These are phyloP conservation scores for Inosperma sp. DNA, from an alignment of 768 basidiomycete species.

Conservation along the genomic window DNA sequence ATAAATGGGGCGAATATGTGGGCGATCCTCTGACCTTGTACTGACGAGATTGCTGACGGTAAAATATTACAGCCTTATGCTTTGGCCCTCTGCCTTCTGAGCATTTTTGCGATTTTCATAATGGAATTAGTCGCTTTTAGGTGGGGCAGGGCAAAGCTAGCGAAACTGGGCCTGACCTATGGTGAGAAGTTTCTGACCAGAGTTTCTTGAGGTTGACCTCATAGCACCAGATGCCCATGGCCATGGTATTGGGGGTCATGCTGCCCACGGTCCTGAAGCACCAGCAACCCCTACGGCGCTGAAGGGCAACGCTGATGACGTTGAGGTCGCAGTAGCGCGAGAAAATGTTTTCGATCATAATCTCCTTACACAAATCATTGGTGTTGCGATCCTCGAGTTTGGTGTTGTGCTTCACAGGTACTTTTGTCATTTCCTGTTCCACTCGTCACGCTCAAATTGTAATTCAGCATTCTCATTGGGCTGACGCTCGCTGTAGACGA, in stretches of 20 bases:
- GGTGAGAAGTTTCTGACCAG: conserved; percentile 37
- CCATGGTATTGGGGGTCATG: conserved; percentile 53
- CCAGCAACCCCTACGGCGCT: conserved; percentile 11
- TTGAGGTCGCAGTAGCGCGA: conserved; percentile 28
- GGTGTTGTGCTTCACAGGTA: conserved; percentile 85
- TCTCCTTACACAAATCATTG: conserved; percentile 68
- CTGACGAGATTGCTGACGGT: not conserved
- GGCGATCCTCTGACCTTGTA: not conserved
- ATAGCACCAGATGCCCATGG: conserved; percentile 70
- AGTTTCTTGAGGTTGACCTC: conserved; percentile 2
- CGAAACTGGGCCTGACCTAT: conserved; percentile 56
- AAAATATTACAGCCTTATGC: conserved; percentile 62
- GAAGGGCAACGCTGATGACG: conserved; percentile 16
- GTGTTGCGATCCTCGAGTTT: conserved; percentile 90
- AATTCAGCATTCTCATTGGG: conserved; percentile 70
- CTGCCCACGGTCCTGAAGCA: conserved; percentile 68
- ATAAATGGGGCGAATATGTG: conserved; percentile 63
- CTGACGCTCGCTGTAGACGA: conserved; percentile 87
- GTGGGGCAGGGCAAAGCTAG: conserved; percentile 72
- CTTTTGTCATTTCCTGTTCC: not conserved
- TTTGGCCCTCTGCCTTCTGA: conserved; percentile 72
- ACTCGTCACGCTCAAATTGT: conserved; percentile 2
- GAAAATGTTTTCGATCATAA: conserved; percentile 33
- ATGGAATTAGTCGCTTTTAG: conserved; percentile 85
- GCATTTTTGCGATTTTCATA: conserved; percentile 81